These are phyloP conservation scores for Coemansia sp. DNA, from an alignment of 192 early-diverging fungal genomes.

Conservation along the genomic window DNA sequence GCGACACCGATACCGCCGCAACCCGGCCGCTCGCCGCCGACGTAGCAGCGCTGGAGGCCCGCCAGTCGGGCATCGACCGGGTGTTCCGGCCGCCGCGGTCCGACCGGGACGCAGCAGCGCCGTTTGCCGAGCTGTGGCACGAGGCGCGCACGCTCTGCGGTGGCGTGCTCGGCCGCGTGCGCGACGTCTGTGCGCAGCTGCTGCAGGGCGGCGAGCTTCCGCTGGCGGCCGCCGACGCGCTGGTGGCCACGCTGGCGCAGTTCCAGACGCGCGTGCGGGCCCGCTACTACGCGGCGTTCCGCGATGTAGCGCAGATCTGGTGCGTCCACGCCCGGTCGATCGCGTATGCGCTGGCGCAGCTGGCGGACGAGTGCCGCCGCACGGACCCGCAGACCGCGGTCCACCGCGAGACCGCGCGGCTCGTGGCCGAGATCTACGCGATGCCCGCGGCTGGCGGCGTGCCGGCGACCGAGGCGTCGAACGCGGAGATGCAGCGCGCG, in stretches of 20 bases:
- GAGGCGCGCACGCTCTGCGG: conserved; percentile 30
- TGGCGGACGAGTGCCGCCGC: conserved; percentile 23
- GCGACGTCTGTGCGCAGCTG: conserved; percentile 11
- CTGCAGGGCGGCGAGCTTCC: not conserved
- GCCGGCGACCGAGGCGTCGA: conserved; percentile 1
- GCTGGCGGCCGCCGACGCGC: conserved; percentile 11
- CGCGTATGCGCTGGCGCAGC: conserved; percentile 15
- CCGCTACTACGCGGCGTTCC: conserved; percentile 39
- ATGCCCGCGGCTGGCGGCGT: conserved; percentile 26
- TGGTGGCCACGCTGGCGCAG: conserved; percentile 35
- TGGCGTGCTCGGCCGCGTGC: conserved; percentile 20
- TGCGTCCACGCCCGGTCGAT: conserved; percentile 23
- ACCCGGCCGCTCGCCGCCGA: conserved; percentile 11
- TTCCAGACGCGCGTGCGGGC: conserved; percentile 30
- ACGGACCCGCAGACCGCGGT: not conserved
- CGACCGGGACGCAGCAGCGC: not conserved
- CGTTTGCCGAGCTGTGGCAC: conserved; percentile 53
- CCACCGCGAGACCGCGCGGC: conserved; percentile 9
- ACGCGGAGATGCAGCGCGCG: conserved; percentile 2
- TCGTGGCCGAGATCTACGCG: conserved; percentile 17
- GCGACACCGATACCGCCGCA: conserved; percentile 44
- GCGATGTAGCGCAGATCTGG: conserved; percentile 53
- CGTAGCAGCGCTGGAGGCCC: conserved; percentile 20
- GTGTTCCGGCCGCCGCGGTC: conserved; percentile 29
- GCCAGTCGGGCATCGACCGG: conserved; percentile 38